Percentiles rank a stretch among this genome's conserved stretches.
Evolutionary conservation across 2,329 filamentous ascomycete species (phyloP).

Genomic region (Aspergillus ibericus): DNA sequence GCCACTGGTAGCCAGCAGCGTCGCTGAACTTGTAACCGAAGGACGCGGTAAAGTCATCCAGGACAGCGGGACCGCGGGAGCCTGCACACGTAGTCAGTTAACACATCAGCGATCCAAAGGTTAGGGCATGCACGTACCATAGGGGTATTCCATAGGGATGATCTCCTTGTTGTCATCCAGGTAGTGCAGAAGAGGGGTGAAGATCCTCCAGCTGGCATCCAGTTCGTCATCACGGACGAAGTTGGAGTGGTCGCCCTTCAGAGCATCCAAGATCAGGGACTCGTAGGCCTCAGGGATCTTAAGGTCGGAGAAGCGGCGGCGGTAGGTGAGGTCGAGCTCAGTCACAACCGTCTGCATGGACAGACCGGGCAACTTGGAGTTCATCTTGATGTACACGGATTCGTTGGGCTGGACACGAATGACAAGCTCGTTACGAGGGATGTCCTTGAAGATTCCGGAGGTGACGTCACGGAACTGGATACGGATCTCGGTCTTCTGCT

Average conservation of each 20-base stretch:
- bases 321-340: slow-evolving; percentile 96
- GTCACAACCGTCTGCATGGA: slow-evolving; percentile 99
- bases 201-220: slow-evolving; percentile 97
- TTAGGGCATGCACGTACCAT: slow-evolving; percentile 65
- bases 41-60: slow-evolving; percentile 96
- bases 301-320: slow-evolving; percentile 95
- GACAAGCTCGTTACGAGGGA: slow-evolving; percentile 97
- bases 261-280: slow-evolving; percentile 91
- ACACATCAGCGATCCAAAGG: not conserved
- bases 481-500: slow-evolving; percentile 99
- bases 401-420: slow-evolving; percentile 99
- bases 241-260: slow-evolving; percentile 99
- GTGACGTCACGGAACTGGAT: slow-evolving; percentile 99
- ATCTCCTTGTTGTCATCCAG: slow-evolving; percentile 99
- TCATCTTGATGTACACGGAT: slow-evolving; percentile 99
- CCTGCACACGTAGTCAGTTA: slow-evolving; percentile 54
- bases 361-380: slow-evolving; percentile 96
- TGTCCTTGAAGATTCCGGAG: slow-evolving; percentile 99
- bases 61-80: slow-evolving; percentile 90
- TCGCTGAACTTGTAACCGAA: slow-evolving; percentile 99
- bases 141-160: slow-evolving; percentile 98
- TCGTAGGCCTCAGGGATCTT: slow-evolving; percentile 99
- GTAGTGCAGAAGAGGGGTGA: slow-evolving; percentile 95
- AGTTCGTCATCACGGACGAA: slow-evolving; percentile 97
- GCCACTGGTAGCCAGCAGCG: slow-evolving; percentile 93